Evolutionary conservation across 352 stramenopile genomes (phyloP), one percentile per base, ranked within the genome.

Genomic region (Phytophthora pisi): DNA sequence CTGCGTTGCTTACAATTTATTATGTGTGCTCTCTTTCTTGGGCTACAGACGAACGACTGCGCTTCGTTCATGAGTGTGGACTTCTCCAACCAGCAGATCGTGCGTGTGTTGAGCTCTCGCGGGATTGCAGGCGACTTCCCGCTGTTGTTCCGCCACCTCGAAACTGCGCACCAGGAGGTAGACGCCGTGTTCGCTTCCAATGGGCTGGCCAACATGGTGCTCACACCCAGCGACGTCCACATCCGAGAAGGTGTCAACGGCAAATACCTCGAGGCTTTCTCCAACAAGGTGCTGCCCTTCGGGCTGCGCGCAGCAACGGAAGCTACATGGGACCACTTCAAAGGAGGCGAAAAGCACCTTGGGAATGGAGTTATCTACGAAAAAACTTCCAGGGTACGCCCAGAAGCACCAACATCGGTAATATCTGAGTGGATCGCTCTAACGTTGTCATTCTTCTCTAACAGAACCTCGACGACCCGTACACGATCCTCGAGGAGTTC

Each of bases 401-500:
- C 34, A 51, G 15, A 52, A 11, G 9, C 18, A 34, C 28, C 28
- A 10, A 34, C 8, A 26, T 50, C 30, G 16, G 20, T 13, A 30
- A 23, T 51, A 51, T 64, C 20, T 42, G 13, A 18, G n/a, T 50
- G 20, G 31, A 9, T 47, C 3, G 30, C 24, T 58, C 36, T 56
- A 50, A 62, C 11, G 16, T 3, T 50, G 52, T 8, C 26, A 10
- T 5, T 57, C 11, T 61, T 20, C 6, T 54, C 8, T 3, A 24
- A 26, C 38, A 75, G 68, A 58, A 66, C 36, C 57, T 64, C 3
- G 64, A 73, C 18, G 64, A 73, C 30, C 68, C 68, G 53, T 76
- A 86, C 56, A 84, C 77, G 34, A 81, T 89, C 36, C 53, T 87
- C 30, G 81, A 87, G 30, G 78, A 78, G 40, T 80, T 86, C 52